Evolutionary conservation across 2,329 filamentous ascomycete species (phyloP), one percentile per base, ranked within the genome.

Genomic region (Neopestalotiopsis sp.): DNA sequence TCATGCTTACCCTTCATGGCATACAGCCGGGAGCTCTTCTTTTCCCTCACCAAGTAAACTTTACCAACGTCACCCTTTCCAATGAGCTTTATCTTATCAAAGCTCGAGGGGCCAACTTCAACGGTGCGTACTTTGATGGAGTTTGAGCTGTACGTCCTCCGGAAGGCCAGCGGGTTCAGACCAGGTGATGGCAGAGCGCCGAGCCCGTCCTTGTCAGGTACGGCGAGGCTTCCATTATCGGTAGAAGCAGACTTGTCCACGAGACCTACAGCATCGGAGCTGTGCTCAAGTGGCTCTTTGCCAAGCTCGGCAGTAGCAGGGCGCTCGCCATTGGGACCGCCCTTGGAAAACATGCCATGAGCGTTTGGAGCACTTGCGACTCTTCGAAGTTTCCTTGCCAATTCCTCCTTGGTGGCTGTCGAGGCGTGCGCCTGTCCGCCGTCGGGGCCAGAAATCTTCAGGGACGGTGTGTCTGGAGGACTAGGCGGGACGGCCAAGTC

Each of bases 51-150:
- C 74, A 99, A 85, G 79, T 99, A 99, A 1, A 99, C 96, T 84
- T 99, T 99, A 71, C 96, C 96, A 30, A 99, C 96, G 81, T 99
- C 96, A 69, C 96, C 96, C 84, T 99, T 99, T 68, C 96, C 96
- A 78, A 99, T 98, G 82, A 99, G 88, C 82, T 99, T 99, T 82
- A 99, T 98, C 89, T 99, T 99, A 86, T 99, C 96, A 76, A 99
- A 99, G 79, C 95, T 98, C 71, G 93, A 88, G 0, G 96, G 96
- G 0, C 94, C 93, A 45, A 99, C 96, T 82, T 99, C 96, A 62
- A 99, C 96, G 79, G 97, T 94, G 76, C 96, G 90, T 73, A 98
- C 94, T 83, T 99, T 99, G 86, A 99, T 99, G 56, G 96, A 98
- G 81, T 98, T 99, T 73, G 95, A 98, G 82, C 96, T 98, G 81